Percentiles rank a stretch among this genome's conserved stretches.
These are phyloP conservation scores for Amorphotheca resinae DNA, from an alignment of 495 filamentous ascomycete genomes.

Conservation along the genomic window DNA sequence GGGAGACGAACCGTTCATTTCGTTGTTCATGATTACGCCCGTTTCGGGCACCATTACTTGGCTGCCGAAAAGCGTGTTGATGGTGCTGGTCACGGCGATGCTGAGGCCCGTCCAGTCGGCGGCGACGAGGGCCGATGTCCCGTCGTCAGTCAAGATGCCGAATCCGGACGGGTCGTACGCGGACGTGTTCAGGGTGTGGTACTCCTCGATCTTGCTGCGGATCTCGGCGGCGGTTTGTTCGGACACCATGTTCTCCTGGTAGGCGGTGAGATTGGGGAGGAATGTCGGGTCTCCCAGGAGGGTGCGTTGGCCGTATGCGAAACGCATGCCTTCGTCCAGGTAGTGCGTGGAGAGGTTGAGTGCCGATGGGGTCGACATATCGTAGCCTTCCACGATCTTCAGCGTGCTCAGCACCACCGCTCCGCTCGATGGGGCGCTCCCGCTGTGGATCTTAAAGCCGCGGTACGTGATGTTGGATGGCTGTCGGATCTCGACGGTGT, in stretches of 20 bases:
- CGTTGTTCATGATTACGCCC: constrained; percentile 79
- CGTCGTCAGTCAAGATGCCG: constrained; percentile 50
- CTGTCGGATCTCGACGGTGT: constrained; percentile 48
- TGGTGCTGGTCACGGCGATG: constrained; percentile 63
- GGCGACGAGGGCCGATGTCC: constrained; percentile 62
- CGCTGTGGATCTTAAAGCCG: constrained; percentile 53
- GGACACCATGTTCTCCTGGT: constrained; percentile 54
- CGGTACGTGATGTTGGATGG: constrained; percentile 58
- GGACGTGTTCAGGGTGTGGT: constrained; percentile 49
- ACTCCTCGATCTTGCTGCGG: constrained; percentile 55
- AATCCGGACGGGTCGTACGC: constrained; percentile 58
- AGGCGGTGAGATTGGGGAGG: constrained; percentile 46
- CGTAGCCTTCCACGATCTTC: constrained; percentile 67
- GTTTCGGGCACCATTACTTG: constrained; percentile 70
- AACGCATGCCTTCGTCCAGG: constrained; percentile 75
- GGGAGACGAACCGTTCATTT: constrained; percentile 59
- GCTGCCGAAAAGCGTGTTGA: constrained; percentile 78
- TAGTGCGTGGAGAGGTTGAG: constrained; percentile 65
- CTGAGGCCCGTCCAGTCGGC: constrained; percentile 58
- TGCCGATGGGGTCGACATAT: constrained; percentile 19
- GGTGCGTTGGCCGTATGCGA: constrained; percentile 62
- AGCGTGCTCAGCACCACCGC: constrained; percentile 59
- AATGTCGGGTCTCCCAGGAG: constrained; percentile 71
- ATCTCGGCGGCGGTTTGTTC: constrained; percentile 43
- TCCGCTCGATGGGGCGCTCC: constrained; percentile 64